Evolutionary conservation across 2,329 filamentous ascomycete species (phyloP).

Genomic region (Sphaerulina vaccinii): DNA sequence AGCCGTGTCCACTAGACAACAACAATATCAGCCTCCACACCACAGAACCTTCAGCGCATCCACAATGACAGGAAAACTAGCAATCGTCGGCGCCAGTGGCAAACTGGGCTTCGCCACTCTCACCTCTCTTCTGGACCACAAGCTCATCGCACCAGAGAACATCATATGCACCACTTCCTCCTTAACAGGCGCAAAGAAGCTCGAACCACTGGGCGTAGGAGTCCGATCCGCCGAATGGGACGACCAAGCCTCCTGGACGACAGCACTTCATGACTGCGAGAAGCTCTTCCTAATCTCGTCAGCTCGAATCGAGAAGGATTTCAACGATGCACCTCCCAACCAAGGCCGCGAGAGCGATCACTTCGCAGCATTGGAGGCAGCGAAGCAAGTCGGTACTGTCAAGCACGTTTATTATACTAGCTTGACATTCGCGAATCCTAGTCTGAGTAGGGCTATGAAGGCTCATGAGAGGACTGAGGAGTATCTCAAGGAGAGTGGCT

Average conservation of each 20-base stretch:
- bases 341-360: conserved; percentile 47
- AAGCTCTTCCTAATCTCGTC: conserved; percentile 49
- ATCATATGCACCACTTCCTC: conserved; percentile 42
- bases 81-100: conserved; percentile 47
- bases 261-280: conserved; percentile 41
- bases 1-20: not conserved
- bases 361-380: conserved; percentile 45
- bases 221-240: conserved; percentile 44
- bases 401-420: conserved; percentile 50
- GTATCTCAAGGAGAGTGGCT: conserved; percentile 36
- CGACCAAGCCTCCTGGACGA: conserved; percentile 35
- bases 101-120: conserved; percentile 49
- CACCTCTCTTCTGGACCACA: conserved; percentile 42
- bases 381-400: conserved; percentile 40
- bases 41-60: not conserved
- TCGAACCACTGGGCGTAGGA: conserved; percentile 31
- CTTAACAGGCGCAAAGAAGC: conserved; percentile 32
- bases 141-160: conserved; percentile 39
- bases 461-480: conserved; percentile 49
- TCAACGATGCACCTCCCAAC: conserved; percentile 43
- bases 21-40: not conserved
- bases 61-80: conserved; percentile 29
- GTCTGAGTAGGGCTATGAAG: conserved; percentile 46
- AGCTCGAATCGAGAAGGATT: conserved; percentile 46
- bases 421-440: conserved; percentile 44